phyloP scores from a whole-genome alignment of 2,329 filamentous ascomycete genomes.

The Fusarium caatingaense region DNA sequence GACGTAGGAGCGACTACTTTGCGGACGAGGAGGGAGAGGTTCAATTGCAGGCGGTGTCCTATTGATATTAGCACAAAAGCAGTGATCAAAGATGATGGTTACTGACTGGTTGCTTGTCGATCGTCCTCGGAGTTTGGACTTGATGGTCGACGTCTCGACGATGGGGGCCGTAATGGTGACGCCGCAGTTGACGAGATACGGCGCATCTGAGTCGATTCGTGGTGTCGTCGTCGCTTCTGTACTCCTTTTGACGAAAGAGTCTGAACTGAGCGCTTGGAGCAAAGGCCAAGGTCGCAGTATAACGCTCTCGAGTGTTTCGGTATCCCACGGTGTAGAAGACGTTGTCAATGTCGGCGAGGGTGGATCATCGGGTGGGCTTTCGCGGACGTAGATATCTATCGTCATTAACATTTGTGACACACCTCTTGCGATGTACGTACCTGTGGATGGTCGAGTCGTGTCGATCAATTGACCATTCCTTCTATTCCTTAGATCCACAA shows the following conservation, averaged over 20 bases:
- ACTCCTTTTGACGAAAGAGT: conserved; percentile 33
- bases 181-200: conserved; percentile 25
- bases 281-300: conserved; percentile 21
- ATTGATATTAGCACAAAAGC: background rate
- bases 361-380: background rate
- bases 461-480: conserved; percentile 1
- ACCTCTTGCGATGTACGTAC: rapidly evolving
- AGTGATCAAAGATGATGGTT: rapidly evolving
- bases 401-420: background rate
- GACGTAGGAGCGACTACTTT: conserved; percentile 12
- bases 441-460: background rate
- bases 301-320: background rate
- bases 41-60: conserved; percentile 9
- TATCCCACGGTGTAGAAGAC: conserved; percentile 2
- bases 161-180: conserved; percentile 27
- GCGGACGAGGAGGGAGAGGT: conserved; percentile 11
- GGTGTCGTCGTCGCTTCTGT: conserved; percentile 25
- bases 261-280: conserved; percentile 28
- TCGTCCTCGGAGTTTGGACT: background rate
- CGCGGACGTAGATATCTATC: background rate
- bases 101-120: conserved; percentile 25
- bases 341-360: conserved; percentile 3
- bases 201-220: conserved; percentile 10
- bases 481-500: background rate
- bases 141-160: background rate